These are phyloP conservation scores for Lyophyllum atratum DNA, from an alignment of 768 basidiomycete species.

Conservation along the genomic window DNA sequence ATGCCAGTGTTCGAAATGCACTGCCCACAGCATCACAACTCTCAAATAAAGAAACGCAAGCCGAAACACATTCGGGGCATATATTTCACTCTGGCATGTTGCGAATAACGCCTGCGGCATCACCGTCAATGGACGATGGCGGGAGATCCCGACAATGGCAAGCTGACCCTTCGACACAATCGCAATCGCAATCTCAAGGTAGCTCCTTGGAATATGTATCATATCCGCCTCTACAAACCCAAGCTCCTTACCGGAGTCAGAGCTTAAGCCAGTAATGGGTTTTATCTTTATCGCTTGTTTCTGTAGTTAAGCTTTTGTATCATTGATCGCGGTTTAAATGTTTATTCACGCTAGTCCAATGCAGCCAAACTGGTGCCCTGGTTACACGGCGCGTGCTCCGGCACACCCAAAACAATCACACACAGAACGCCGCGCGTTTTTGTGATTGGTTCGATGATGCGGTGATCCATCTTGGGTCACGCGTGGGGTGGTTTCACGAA, in stretches of 20 bases:
- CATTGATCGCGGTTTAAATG: too few relatives aligned
- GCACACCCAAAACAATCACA: too few relatives aligned
- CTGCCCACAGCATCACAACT: slow-evolving; percentile 5
- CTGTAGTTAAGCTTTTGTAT: not conserved
- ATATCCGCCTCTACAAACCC: slow-evolving; percentile 47
- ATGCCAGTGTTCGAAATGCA: not conserved
- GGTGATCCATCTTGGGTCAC: too few relatives aligned
- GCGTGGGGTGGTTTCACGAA: too few relatives aligned
- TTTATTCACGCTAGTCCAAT: too few relatives aligned
- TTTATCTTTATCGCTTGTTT: not conserved
- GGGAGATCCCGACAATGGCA: slow-evolving; percentile 3
- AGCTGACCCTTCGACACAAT: slow-evolving; percentile 17
- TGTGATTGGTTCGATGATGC: too few relatives aligned
- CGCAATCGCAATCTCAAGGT: slow-evolving; percentile 19
- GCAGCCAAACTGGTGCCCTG: too few relatives aligned
- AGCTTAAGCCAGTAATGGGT: slow-evolving; percentile 29
- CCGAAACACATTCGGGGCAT: not conserved
- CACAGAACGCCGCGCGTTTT: too few relatives aligned
- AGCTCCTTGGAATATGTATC: slow-evolving; percentile 26
- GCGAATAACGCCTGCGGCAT: slow-evolving; percentile 16
- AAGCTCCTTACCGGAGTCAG: slow-evolving; percentile 57
- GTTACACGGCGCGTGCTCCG: too few relatives aligned
- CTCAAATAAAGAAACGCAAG: not conserved
- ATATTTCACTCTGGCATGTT: slow-evolving; percentile 30
- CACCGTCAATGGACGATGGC: not conserved